Evolutionary conservation across 176 grass and related monocot genomes (phyloP).

Genomic region (Lolium rigidum): DNA sequence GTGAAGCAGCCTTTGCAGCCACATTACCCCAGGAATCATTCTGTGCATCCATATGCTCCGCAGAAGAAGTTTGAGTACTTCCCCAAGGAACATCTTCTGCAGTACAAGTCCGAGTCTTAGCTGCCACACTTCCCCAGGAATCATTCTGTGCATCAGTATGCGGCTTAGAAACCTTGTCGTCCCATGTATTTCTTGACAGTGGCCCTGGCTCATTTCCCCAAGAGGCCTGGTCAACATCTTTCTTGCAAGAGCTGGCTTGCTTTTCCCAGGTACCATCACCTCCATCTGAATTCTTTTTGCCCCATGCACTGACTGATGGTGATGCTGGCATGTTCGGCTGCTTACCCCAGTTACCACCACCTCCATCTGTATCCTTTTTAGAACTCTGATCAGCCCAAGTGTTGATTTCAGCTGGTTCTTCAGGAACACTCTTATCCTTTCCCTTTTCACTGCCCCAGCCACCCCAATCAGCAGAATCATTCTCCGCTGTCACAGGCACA

Average conservation of each 20-base stretch:
- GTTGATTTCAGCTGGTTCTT: constrained; percentile 39
- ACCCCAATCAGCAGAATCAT: constrained; percentile 35
- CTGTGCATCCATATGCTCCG: constrained; percentile 4
- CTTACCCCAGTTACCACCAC: constrained; percentile 30
- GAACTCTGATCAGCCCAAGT: constrained; percentile 45
- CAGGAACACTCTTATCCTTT: constrained; percentile 26
- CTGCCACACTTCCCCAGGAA: constrained; percentile 30
- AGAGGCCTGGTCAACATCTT: constrained; percentile 19
- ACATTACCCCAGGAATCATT: constrained; percentile 46
- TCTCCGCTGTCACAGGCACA: no score
- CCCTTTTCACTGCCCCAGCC: constrained; percentile 55
- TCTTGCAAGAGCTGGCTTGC: constrained; percentile 8
- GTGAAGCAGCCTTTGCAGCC: constrained; percentile 24
- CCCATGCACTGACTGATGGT: not conserved
- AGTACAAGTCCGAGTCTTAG: constrained; percentile 18
- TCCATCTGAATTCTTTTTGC: constrained; percentile 33
- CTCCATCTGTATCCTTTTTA: constrained; percentile 24
- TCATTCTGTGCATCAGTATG: constrained; percentile 19
- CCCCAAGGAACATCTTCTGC: constrained; percentile 19
- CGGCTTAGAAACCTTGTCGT: constrained; percentile 4
- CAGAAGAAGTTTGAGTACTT: not conserved
- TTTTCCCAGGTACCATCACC: constrained; percentile 25
- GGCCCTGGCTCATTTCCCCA: constrained; percentile 32
- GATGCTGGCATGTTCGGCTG: not conserved
- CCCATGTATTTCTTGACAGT: constrained; percentile 19